Conservation (phyloP, 257 asterid genomes). For the Capsicum baccatum region DNA sequence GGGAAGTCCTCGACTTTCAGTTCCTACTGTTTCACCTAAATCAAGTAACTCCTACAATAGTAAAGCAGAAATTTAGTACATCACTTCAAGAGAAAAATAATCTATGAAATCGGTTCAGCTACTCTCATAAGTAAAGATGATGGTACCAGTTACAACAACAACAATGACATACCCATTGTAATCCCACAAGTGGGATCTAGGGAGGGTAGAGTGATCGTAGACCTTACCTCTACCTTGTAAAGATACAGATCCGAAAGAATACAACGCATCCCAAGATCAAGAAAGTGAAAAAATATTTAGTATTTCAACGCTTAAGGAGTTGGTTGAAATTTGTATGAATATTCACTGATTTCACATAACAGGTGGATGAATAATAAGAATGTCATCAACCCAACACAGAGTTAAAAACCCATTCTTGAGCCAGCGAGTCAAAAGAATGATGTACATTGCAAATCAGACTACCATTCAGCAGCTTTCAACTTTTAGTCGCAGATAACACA, state of each 20-base stretch:
- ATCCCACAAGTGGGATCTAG: too few species aligned
- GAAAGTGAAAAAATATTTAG: too few species aligned
- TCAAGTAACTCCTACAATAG: constrained; percentile 79
- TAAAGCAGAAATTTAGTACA: constrained; percentile 3
- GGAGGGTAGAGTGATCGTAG: too few species aligned
- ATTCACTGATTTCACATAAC: neutral
- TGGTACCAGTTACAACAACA: too few species aligned
- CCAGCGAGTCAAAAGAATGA: neutral
- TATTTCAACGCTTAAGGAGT: neutral
- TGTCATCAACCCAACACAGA: neutral
- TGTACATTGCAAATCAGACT: neutral
- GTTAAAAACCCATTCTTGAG: neutral
- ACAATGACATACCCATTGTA: too few species aligned
- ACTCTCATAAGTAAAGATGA: too few species aligned
- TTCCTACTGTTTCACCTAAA: constrained; percentile 90
- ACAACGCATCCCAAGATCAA: too few species aligned
- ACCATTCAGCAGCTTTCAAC: constrained; percentile 23
- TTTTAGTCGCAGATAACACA: neutral
- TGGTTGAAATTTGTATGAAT: neutral
- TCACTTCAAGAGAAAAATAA: neutral
- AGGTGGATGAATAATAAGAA: neutral
- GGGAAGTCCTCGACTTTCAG: constrained; percentile 84
- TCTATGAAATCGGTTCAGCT: too few species aligned
- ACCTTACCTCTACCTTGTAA: too few species aligned
- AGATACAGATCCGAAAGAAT: too few species aligned